Conservation (phyloP, 1,139 yeast genomes). For the Nakaseomyces uthaithaninus region DNA sequence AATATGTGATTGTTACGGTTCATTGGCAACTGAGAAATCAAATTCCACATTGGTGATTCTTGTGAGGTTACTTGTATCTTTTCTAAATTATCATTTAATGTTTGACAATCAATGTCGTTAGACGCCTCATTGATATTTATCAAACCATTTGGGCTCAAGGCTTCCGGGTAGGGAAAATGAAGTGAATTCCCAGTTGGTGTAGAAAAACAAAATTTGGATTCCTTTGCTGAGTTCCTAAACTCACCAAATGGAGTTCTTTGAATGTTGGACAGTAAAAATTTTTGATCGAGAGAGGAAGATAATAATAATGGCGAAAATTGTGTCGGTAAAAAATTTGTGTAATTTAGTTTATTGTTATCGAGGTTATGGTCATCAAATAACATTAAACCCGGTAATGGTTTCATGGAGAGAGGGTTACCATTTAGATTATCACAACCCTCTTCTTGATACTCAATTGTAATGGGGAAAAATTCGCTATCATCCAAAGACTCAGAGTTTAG, state of each 20-base stretch:
- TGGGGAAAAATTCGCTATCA: conserved; percentile 32
- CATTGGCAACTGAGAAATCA: background rate
- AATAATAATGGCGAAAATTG: conserved; percentile 4
- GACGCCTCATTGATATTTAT: background rate
- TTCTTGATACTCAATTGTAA: conserved; percentile 27
- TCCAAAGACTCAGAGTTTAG: background rate
- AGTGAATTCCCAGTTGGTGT: conserved; percentile 10
- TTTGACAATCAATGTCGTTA: background rate
- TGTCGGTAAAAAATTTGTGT: conserved; percentile 4
- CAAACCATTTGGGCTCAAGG: background rate
- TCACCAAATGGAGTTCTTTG: conserved; percentile 10
- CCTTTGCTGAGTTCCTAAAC: conserved; percentile 7
- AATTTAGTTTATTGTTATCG: background rate
- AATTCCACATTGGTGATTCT: conserved; percentile 3
- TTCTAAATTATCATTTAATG: background rate
- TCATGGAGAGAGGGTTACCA: background rate
- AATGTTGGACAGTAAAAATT: conserved; percentile 13
- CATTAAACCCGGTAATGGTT: conserved; percentile 1
- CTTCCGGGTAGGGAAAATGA: conserved; percentile 5
- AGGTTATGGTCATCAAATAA: background rate
- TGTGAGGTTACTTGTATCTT: background rate
- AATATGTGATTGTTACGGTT: background rate
- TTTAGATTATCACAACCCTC: background rate
- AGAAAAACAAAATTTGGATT: conserved; percentile 12
- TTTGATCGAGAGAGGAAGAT: conserved; percentile 1